Percentiles rank a stretch among this genome's conserved stretches.
Conservation (phyloP, 116 monocot genomes). For the Posidonia oceanica region DNA sequence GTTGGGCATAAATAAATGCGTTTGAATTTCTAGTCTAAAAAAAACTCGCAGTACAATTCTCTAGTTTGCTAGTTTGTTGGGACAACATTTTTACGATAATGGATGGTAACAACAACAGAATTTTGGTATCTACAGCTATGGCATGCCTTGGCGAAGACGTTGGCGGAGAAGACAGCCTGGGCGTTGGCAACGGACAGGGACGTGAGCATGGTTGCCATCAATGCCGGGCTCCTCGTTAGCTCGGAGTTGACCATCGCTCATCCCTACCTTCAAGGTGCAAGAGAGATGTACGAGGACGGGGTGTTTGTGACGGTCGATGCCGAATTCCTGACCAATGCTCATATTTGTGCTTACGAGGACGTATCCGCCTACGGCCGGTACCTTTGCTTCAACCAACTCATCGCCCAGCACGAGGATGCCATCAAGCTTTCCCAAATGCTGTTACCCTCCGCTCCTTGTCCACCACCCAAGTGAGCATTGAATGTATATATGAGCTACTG, state of each 20-base stretch:
- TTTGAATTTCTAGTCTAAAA: no score
- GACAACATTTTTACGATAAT: no score
- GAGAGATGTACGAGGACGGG: constrained; percentile 84
- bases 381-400: constrained; percentile 62
- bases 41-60: no score
- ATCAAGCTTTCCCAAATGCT: constrained; percentile 37
- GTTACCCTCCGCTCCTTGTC: constrained; percentile 4
- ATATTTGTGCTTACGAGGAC: constrained; percentile 56
- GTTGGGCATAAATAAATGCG: no score
- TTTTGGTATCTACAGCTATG: constrained; percentile 41
- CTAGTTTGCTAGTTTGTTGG: no score
- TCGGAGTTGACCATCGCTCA: constrained; percentile 21
- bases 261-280: constrained; percentile 68
- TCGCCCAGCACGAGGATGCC: constrained; percentile 61
- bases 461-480: background rate
- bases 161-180: constrained; percentile 91
- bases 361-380: constrained; percentile 66
- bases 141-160: constrained; percentile 77
- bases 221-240: constrained; percentile 28
- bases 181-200: constrained; percentile 84
- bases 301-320: constrained; percentile 70
- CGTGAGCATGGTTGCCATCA: constrained; percentile 53
- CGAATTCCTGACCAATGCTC: constrained; percentile 55
- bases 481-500: no score
- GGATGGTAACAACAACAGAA: no score